Evolutionary conservation across 73 alveolate genomes (phyloP).

Genomic region (Paraurostyla sp.): DNA sequence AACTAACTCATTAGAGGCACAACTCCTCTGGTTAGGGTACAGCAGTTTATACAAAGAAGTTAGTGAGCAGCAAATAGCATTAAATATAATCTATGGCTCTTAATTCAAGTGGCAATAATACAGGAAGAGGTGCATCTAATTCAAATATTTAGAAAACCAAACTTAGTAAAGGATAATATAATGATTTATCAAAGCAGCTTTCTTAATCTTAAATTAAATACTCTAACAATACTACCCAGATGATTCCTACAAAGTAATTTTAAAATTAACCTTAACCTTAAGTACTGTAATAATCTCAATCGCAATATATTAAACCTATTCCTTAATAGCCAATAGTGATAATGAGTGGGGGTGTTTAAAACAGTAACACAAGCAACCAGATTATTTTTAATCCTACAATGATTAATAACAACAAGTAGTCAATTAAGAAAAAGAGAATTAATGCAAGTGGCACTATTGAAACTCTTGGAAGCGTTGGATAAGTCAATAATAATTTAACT

Average conservation of each 20-base stretch:
- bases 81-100: slow-evolving; percentile 13
- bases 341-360: background rate
- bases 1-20: background rate
- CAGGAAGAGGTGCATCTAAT: slow-evolving; percentile 2
- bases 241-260: slow-evolving; percentile 41
- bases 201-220: background rate
- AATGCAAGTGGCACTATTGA: no score
- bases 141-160: background rate
- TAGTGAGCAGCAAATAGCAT: slow-evolving; percentile 21
- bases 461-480: no score
- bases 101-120: slow-evolving; percentile 23
- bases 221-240: slow-evolving; percentile 4
- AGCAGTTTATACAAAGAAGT: background rate
- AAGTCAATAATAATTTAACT: no score
- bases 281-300: background rate
- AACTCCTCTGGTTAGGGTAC: background rate
- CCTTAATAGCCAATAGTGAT: background rate
- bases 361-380: no score
- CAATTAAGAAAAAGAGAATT: no score
- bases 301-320: background rate
- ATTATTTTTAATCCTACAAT: no score
- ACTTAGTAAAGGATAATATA: slow-evolving; percentile 25
- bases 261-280: background rate
- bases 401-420: no score
- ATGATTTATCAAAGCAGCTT: background rate